Evolutionary conservation across 2,329 filamentous ascomycete genomes (phyloP).

Genomic region (Aspergillus oerlinghausenensis): DNA sequence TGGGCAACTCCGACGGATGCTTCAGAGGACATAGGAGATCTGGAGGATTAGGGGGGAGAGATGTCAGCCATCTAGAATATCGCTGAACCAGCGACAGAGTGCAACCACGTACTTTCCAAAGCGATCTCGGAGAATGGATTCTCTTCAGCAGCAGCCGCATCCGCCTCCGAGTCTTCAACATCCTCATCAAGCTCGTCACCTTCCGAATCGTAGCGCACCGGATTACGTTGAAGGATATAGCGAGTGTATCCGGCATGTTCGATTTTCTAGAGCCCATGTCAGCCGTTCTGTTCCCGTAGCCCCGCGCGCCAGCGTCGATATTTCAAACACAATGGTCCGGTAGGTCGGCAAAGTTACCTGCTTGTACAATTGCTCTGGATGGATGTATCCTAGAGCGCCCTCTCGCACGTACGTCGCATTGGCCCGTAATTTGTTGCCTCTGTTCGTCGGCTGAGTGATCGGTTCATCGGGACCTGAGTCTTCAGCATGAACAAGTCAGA

Average conservation of each 20-base stretch:
- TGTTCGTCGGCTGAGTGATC: constrained; percentile 52
- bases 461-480: constrained; percentile 47
- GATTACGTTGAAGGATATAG: constrained; percentile 56
- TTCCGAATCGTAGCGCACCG: constrained; percentile 58
- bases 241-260: constrained; percentile 60
- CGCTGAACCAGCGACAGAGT: neutral
- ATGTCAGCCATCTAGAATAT: constrained; percentile 4
- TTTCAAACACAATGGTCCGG: neutral
- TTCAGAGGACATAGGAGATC: constrained; percentile 59
- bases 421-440: constrained; percentile 58
- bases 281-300: neutral
- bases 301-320: neutral
- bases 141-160: constrained; percentile 54
- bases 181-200: constrained; percentile 58
- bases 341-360: constrained; percentile 39
- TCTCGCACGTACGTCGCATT: constrained; percentile 55
- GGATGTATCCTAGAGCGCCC: constrained; percentile 49
- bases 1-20: constrained; percentile 56
- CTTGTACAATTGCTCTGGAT: constrained; percentile 51
- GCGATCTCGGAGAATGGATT: constrained; percentile 58
- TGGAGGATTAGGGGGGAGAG: constrained; percentile 21
- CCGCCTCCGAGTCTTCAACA: constrained; percentile 55
- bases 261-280: constrained; percentile 44
- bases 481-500: constrained; percentile 17
- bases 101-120: constrained; percentile 49